Conservation (phyloP, 139 green algal genomes). For the Tetraselmis chui region DNA sequence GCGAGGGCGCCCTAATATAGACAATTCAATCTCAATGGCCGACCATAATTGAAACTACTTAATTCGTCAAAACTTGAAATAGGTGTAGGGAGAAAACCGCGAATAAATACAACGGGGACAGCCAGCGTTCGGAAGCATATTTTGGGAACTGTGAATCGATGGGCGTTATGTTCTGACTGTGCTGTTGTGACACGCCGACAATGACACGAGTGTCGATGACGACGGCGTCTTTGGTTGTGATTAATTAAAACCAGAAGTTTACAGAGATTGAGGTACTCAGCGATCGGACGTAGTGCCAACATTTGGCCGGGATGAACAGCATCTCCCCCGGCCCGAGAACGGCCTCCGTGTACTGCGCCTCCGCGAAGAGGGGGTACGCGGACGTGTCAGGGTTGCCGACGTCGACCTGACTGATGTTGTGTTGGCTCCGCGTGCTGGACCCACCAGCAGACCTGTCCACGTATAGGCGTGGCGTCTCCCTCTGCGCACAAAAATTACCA, state of each 20-base stretch:
- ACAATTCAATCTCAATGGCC: too few species aligned
- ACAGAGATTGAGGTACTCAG: constrained; percentile 16
- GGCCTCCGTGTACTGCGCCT: constrained; percentile 8
- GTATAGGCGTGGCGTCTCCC: background rate
- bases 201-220: too few species aligned
- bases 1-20: too few species aligned
- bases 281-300: constrained; percentile 21
- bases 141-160: too few species aligned
- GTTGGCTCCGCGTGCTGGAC: background rate
- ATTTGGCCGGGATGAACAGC: constrained; percentile 11
- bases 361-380: background rate
- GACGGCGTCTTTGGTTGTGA: too few species aligned
- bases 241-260: constrained; percentile 8
- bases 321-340: constrained; percentile 15
- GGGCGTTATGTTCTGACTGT: too few species aligned
- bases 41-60: too few species aligned
- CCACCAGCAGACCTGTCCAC: background rate
- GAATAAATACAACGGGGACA: too few species aligned
- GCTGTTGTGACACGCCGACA: too few species aligned
- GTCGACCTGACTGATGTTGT: constrained; percentile 23
- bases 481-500: constrained; percentile 7
- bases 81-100: too few species aligned
- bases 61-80: too few species aligned
- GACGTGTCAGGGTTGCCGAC: constrained; percentile 7
- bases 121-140: too few species aligned